phyloP scores from a whole-genome alignment of 75 land plant genomes.

The Larix kaempferi region DNA sequence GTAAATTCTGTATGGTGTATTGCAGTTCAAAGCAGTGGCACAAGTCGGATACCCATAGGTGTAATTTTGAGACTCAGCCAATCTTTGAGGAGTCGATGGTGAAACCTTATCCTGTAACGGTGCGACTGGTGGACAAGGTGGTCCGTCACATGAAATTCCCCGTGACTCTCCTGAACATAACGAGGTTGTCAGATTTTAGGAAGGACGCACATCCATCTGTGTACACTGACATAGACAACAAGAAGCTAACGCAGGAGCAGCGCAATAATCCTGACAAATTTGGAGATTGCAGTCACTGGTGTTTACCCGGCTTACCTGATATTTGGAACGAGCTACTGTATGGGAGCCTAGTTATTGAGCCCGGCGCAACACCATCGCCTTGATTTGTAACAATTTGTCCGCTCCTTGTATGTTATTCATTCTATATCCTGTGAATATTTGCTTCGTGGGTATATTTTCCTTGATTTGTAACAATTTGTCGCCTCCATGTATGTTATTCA shows the following conservation, averaged over 20 bases:
- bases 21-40: conserved; percentile 15
- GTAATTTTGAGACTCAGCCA: conserved; percentile 15
- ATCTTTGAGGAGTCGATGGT: conserved; percentile 19
- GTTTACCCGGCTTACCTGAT: conserved; percentile 85
- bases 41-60: neutral
- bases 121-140: conserved; percentile 31
- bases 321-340: conserved; percentile 82
- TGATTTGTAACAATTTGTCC: too few species aligned
- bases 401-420: too few species aligned
- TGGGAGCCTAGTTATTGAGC: neutral
- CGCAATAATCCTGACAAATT: conserved; percentile 40
- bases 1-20: neutral
- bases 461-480: too few species aligned
- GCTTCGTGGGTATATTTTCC: too few species aligned
- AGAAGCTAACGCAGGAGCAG: conserved; percentile 53
- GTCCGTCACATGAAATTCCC: conserved; percentile 38
- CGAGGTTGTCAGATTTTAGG: conserved; percentile 55
- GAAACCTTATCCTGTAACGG: conserved; percentile 5
- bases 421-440: too few species aligned
- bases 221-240: conserved; percentile 48
- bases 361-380: neutral
- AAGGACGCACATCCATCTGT: conserved; percentile 76
- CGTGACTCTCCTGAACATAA: conserved; percentile 57
- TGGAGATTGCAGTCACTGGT: conserved; percentile 89
- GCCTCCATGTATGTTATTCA: too few species aligned